These are phyloP conservation scores for Aspergillus nidulans DNA, from an alignment of 495 filamentous ascomycete genomes.

Conservation along the genomic window DNA sequence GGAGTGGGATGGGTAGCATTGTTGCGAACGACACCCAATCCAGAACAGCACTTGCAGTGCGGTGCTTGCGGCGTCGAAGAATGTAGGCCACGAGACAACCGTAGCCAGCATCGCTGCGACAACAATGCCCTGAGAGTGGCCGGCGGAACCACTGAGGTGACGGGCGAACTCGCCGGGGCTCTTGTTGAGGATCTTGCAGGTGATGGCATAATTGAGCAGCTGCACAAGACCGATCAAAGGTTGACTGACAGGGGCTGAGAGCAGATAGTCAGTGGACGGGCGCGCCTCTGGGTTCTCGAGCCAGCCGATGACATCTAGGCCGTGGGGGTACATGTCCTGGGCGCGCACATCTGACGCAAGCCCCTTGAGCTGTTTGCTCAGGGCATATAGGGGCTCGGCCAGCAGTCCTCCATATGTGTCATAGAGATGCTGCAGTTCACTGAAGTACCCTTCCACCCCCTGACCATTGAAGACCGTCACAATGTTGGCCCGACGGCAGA, in stretches of 20 bases:
- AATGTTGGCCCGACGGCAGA: no score
- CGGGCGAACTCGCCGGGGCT: constrained; percentile 27
- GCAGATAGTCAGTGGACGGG: not conserved
- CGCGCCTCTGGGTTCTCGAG: not conserved
- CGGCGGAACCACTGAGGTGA: constrained; percentile 77
- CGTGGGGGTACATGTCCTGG: not conserved
- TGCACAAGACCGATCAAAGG: not conserved
- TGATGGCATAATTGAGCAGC: not conserved
- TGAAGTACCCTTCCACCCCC: no score
- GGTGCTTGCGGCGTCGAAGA: constrained; percentile 57
- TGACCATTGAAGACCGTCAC: no score
- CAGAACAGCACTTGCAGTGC: not conserved
- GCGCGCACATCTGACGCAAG: no score
- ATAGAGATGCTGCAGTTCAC: no score
- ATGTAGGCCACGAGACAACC: constrained; percentile 82
- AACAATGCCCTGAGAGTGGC: constrained; percentile 95
- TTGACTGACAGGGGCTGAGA: not conserved
- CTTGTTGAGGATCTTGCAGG: not conserved
- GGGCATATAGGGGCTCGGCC: no score
- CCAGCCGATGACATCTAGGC: not conserved
- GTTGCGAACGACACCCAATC: not conserved
- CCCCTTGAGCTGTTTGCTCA: no score
- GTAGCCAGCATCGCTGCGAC: constrained; percentile 85
- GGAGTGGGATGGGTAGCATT: no score
- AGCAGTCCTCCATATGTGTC: no score